phyloP scores from a whole-genome alignment of 1,284 basidiomycete genomes.

The Xanthoconium separans region DNA sequence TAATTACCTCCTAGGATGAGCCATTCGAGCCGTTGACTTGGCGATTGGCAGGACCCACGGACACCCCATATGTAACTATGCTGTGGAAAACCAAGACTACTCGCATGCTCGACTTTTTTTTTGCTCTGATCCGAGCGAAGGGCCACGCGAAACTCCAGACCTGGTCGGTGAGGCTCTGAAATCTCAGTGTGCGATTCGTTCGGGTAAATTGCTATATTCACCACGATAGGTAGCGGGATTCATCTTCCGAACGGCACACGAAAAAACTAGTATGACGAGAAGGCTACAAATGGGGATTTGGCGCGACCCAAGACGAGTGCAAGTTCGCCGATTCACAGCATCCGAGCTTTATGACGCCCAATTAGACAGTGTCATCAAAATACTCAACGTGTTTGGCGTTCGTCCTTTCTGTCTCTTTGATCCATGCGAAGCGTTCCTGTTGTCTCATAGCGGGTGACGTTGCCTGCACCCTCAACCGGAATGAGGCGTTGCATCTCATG shows the following conservation, averaged over 20 bases:
- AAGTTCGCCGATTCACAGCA: constrained; percentile 28
- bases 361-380: constrained; percentile 23
- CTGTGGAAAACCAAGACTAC: constrained; percentile 7
- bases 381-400: constrained; percentile 29
- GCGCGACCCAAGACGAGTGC: constrained; percentile 13
- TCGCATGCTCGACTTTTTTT: constrained; percentile 9
- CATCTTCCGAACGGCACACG: constrained; percentile 13
- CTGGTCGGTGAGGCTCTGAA: constrained; percentile 16
- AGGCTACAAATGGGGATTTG: constrained; percentile 28
- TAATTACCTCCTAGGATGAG: constrained; percentile 19
- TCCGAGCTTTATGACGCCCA: constrained; percentile 11
- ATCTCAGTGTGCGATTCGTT: constrained; percentile 28
- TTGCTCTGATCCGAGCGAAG: constrained; percentile 23
- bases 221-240: constrained; percentile 17
- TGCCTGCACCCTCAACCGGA: constrained; percentile 18
- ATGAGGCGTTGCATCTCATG: constrained; percentile 16
- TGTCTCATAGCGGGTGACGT: constrained; percentile 22
- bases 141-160: constrained; percentile 25
- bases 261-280: constrained; percentile 21
- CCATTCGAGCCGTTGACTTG: constrained; percentile 26
- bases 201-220: constrained; percentile 21
- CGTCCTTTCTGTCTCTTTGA: constrained; percentile 19
- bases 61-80: constrained; percentile 21
- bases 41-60: constrained; percentile 27
- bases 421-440: constrained; percentile 31